phyloP scores from a whole-genome alignment of 1,284 basidiomycete species.

The Ceratobasidium theobromae region DNA sequence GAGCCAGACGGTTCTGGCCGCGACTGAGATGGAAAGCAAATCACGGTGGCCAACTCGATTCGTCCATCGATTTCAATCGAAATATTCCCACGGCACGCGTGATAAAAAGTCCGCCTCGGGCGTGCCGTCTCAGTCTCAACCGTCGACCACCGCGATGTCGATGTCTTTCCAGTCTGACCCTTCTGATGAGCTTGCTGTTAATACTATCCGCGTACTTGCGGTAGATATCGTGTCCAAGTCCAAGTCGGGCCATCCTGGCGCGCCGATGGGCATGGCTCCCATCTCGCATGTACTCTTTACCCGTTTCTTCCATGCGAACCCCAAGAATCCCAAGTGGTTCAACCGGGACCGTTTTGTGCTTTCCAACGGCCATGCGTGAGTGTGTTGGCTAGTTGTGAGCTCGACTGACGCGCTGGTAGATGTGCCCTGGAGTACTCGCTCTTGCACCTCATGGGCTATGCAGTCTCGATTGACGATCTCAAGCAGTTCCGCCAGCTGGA shows the following conservation, averaged over 20 bases:
- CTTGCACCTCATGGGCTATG: constrained; percentile 82
- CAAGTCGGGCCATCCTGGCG: constrained; percentile 92
- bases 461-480: constrained; percentile 80
- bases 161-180: constrained; percentile 47
- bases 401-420: constrained; percentile 46
- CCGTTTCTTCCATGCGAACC: constrained; percentile 83
- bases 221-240: constrained; percentile 56
- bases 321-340: constrained; percentile 87
- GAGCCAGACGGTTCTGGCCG: not conserved
- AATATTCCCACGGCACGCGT: constrained; percentile 23
- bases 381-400: constrained; percentile 33
- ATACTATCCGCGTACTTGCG: constrained; percentile 49
- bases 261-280: constrained; percentile 91
- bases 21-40: constrained; percentile 18
- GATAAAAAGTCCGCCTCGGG: no score
- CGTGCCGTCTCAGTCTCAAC: not conserved
- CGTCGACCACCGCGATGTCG: constrained; percentile 5
- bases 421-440: constrained; percentile 85
- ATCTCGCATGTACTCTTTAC: constrained; percentile 86
- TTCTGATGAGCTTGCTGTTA: constrained; percentile 53
- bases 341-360: constrained; percentile 89
- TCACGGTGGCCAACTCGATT: not conserved
- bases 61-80: constrained; percentile 12
- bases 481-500: constrained; percentile 84
- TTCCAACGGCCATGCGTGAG: constrained; percentile 80